A percentile compares a stretch with the other conserved stretches of the same genome.
Evolutionary conservation across 2,329 filamentous ascomycete species (phyloP).

Genomic region (Xylaria sp.): DNA sequence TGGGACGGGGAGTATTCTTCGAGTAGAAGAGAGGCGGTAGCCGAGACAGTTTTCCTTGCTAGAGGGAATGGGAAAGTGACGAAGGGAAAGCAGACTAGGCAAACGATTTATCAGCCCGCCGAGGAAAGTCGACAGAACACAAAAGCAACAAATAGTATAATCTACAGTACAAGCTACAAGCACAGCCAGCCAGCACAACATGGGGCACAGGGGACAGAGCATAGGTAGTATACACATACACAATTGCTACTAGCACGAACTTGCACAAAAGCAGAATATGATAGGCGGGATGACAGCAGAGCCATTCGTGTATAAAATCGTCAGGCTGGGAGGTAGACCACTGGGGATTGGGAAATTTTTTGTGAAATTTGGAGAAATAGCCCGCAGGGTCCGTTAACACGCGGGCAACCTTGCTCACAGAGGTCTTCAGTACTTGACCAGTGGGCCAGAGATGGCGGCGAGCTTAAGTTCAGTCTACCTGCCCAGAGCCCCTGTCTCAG

Average conservation of each 20-base stretch:
- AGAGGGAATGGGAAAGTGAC: slow-evolving; percentile 39
- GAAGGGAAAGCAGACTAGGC: slow-evolving; percentile 27
- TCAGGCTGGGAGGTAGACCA: slow-evolving; percentile 45
- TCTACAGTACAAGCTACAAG: slow-evolving; percentile 15
- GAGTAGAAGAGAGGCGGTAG: slow-evolving; percentile 27
- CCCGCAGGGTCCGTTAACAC: slow-evolving; percentile 37
- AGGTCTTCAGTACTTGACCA: slow-evolving; percentile 40
- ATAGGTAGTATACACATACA: slow-evolving; percentile 9
- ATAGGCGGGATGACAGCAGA: slow-evolving; percentile 42
- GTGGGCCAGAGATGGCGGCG: not conserved
- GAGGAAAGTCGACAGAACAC: slow-evolving; percentile 35
- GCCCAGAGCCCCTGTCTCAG: slow-evolving; percentile 24
- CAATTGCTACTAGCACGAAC: slow-evolving; percentile 22
- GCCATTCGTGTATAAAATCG: slow-evolving; percentile 44
- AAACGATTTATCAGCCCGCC: slow-evolving; percentile 46
- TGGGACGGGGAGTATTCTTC: slow-evolving; percentile 33
- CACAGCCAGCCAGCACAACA: slow-evolving; percentile 28
- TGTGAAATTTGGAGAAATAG: slow-evolving; percentile 47
- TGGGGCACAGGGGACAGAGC: slow-evolving; percentile 19
- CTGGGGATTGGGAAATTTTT: slow-evolving; percentile 42
- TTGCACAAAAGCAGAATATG: slow-evolving; percentile 49
- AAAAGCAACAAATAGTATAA: slow-evolving; percentile 33
- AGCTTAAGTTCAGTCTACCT: slow-evolving; percentile 31
- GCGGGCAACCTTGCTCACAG: slow-evolving; percentile 19
- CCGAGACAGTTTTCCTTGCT: slow-evolving; percentile 24